phyloP scores from a whole-genome alignment of 2,329 filamentous ascomycete species.

The Orbilia brochopaga region DNA sequence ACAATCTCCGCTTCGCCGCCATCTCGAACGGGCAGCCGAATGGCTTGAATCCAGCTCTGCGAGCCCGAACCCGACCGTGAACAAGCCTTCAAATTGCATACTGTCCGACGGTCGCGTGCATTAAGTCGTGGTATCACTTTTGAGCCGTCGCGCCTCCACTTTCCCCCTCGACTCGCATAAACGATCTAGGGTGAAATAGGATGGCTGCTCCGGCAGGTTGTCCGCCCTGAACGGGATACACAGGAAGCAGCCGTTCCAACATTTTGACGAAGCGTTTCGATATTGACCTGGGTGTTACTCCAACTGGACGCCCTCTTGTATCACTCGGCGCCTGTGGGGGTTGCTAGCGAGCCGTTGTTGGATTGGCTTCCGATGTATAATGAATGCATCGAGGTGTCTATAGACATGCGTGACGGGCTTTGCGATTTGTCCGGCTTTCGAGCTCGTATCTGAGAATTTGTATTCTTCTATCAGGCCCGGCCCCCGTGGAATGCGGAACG shows the following conservation, averaged over 20 bases:
- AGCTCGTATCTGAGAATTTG: too few relatives aligned
- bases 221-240: slow-evolving; percentile 2
- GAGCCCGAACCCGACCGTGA: slow-evolving; percentile 4
- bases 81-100: not conserved
- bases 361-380: slow-evolving; percentile 20
- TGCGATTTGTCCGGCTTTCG: too few relatives aligned
- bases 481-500: slow-evolving; percentile 18
- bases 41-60: slow-evolving; percentile 2
- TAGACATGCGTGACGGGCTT: not conserved
- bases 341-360: slow-evolving; percentile 28
- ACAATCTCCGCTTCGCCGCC: slow-evolving; percentile 38
- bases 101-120: not conserved
- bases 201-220: slow-evolving; percentile 1
- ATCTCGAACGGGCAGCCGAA: not conserved
- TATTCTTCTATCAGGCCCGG: not conserved
- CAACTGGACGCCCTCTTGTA: slow-evolving; percentile 24
- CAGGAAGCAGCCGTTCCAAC: slow-evolving; percentile 11
- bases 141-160: not conserved
- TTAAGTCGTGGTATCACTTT: not conserved
- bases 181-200: not conserved
- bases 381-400: slow-evolving; percentile 13
- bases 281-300: slow-evolving; percentile 9
- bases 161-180: not conserved
- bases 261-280: slow-evolving; percentile 7
- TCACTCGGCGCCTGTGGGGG: slow-evolving; percentile 20